Percentiles rank a stretch among this genome's conserved stretches.
These are phyloP conservation scores for Coemansia sp. DNA, from an alignment of 192 early-diverging fungal genomes.

Conservation along the genomic window DNA sequence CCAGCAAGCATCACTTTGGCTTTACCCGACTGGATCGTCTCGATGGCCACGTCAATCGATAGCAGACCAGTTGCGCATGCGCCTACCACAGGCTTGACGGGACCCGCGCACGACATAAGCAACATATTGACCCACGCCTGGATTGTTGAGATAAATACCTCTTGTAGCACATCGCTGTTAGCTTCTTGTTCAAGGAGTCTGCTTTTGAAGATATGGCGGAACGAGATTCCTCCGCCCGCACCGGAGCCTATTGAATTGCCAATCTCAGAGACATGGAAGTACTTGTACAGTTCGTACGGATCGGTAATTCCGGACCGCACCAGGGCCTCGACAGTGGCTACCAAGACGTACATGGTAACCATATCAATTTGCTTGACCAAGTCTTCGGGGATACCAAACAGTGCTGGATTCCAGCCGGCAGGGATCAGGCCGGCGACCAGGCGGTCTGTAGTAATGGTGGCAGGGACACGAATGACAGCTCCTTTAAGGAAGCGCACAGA, in stretches of 20 bases:
- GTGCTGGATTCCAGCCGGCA: conserved; percentile 87
- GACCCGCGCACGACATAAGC: conserved; percentile 86
- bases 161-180: conserved; percentile 85
- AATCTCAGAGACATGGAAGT: conserved; percentile 90
- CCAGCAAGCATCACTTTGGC: conserved; percentile 90
- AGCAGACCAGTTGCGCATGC: conserved; percentile 90
- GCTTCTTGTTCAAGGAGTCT: conserved; percentile 75
- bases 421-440: conserved; percentile 85
- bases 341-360: conserved; percentile 80
- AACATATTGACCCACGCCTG: conserved; percentile 75
- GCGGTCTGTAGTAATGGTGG: conserved; percentile 81
- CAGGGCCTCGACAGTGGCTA: conserved; percentile 90
- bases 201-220: conserved; percentile 72
- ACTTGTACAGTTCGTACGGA: conserved; percentile 95
- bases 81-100: conserved; percentile 75
- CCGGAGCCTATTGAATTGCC: conserved; percentile 87
- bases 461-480: conserved; percentile 82
- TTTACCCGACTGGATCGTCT: conserved; percentile 83
- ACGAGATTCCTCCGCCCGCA: conserved; percentile 75
- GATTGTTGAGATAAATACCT: conserved; percentile 52
- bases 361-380: conserved; percentile 86
- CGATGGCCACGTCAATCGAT: conserved; percentile 90
- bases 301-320: conserved; percentile 89
- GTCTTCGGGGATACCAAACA: conserved; percentile 90
- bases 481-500: conserved; percentile 84